Evolutionary conservation across 148 eudicot species (phyloP), one percentile per base, ranked within the genome.

Genomic region (Silene uniflora): DNA sequence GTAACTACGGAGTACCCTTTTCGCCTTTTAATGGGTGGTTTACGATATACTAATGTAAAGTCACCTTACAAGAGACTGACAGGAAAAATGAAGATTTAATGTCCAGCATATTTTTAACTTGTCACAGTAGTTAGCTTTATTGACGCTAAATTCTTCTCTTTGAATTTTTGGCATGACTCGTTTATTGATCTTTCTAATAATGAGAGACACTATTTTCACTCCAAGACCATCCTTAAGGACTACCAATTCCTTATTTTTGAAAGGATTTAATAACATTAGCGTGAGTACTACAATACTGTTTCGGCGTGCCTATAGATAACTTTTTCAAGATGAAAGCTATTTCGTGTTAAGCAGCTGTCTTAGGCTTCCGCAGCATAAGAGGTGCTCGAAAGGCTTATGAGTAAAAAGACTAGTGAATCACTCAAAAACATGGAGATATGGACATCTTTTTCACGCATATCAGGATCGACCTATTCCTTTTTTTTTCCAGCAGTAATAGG

Each of bases 21-120:
- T 32, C 35, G 35, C 35, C 35, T 32, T 32, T 32, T 32, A 32
- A 32, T 32, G 2, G 35, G 4, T 4, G 4, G 10, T 39, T 39
- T 39, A 39, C 44, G 7, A 6, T 39, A 39, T 39, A 39, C 7
- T 39, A 39, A 39, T 7, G 44, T 39, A 6, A 39, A 39, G 44
- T 39, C 44, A 7, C 0, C 10, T 39, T 39, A 39, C 44, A 6
- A 39, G 44, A 39, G 44, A 39, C 44, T 39, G 6, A 39, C 0
- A 39, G 44, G 44, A 39, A 68, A 70, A 44, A 59, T 10, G 19
- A 39, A 35, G 25, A 35, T 47, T 67, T 24, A 24, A 44, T 63
- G 69, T 17, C 5, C 55, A 61, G 35, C 76, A 47, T 12, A 44
- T 76, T 66, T 62, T 19, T 58, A 55, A 76, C 23, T 17, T 76